Percentiles rank a stretch among this genome's conserved stretches.
phyloP scores from a whole-genome alignment of 306 rosid genomes.

The Leucaena leucocephala region DNA sequence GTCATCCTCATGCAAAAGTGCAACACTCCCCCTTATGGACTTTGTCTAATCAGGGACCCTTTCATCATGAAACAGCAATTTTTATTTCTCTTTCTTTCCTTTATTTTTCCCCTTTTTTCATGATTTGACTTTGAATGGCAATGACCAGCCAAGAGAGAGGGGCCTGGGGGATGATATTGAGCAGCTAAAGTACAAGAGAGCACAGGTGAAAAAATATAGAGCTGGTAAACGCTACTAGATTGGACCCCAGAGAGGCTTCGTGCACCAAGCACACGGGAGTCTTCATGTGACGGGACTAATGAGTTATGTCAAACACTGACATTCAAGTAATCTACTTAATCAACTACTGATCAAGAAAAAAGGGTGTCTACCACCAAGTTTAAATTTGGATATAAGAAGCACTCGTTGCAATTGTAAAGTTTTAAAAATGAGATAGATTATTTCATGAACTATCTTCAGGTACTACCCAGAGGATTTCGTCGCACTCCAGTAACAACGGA shows the following conservation, averaged over 20 bases:
- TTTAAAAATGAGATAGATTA: not conserved
- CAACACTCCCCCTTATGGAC: not conserved
- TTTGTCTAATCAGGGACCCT: not conserved
- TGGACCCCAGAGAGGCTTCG: not conserved
- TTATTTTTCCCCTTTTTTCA: not conserved
- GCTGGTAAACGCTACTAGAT: not conserved
- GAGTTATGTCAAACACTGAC: not conserved
- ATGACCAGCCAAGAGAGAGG: not conserved
- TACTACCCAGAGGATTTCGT: not conserved
- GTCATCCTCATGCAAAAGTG: not conserved
- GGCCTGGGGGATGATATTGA: not conserved
- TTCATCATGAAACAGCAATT: not conserved
- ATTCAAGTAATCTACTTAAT: constrained; percentile 1
- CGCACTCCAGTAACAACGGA: not conserved
- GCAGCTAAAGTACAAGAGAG: not conserved
- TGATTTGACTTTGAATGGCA: not conserved
- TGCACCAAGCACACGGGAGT: no score
- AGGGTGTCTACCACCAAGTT: not conserved
- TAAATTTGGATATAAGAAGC: not conserved
- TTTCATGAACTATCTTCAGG: not conserved
- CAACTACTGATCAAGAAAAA: not conserved
- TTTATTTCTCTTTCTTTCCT: no score
- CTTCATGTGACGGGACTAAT: not conserved
- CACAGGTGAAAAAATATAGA: not conserved
- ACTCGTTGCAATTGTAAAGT: not conserved